Base-by-base conservation (phyloP, 2,329 filamentous ascomycete species). In the Zarea fungicola region DNA sequence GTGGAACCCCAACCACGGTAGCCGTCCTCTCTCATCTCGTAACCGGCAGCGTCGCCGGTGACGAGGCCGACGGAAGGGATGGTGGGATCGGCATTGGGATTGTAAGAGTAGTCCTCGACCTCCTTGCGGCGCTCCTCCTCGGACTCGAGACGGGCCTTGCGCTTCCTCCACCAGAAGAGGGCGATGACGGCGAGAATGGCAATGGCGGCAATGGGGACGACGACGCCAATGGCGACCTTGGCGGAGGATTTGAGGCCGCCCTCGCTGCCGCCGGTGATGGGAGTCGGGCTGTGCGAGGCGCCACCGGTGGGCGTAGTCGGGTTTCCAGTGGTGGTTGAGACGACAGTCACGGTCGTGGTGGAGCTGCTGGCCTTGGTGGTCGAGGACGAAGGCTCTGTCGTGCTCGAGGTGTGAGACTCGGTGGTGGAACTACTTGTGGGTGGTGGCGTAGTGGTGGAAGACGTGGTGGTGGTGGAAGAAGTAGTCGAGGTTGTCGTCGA, bases 1-100 rank as follows among this genome's bases (percentile, higher is more conserved):
- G 87, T 90, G 44, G 85, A 86, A 48, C 92, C 92, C 93, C 93
- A 99, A 56, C 93, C 93, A 57, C 93, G 85, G 70, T 99, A 99
- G 41, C n/a, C n/a, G n/a, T n/a, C n/a, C n/a, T n/a, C n/a, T n/a
- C n/a, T n/a, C n/a, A n/a, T n/a, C n/a, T n/a, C n/a, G n/a, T n/a
- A 62, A 3, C 22, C 42, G 9, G 36, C 42, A 3, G 19, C 78
- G 46, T 78, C 80, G 7, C 61, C 62, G n/a, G 40, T 41, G 7
- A 40, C 44, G 32, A 66, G 63, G 11, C 68, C 73, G 11, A 78
- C 65, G 10, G 71, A 71, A 6, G 71, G 78, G 11, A 96, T 75
- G 1, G 87, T 89, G 1, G 91, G 89, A 63, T 96, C 91, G 52
- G 90, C 85, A 68, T 97, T 97, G n/a, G 93, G 93, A 66, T 97